Base-by-base conservation (phyloP, 176 grass and related monocot species). In the Zoysia pacifica region DNA sequence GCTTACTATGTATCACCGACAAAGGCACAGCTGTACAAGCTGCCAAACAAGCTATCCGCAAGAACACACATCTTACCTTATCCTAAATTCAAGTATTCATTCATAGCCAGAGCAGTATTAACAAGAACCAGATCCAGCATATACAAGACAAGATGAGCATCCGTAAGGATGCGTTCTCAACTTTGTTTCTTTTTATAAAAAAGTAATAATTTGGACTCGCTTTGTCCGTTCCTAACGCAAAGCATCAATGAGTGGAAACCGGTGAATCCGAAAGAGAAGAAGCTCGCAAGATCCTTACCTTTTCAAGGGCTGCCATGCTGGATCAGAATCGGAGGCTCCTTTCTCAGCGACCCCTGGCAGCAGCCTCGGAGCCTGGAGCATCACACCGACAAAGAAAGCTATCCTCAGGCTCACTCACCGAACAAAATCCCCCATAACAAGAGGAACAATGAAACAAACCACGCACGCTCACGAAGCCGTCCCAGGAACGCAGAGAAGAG, bases 261-360 rank as follows among this genome's bases (percentile, higher is more conserved):
- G 55, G 20, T 82, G 59, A 77, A 87, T 82, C 85, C 65, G 55
- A 18, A 65, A 49, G 56, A 77, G 43, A 40, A 13, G 58, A 40
- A 52, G 74, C 5, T 60, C 9, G n/a, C 38, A 42, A 69, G 73
- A 83, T 73, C 50, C 74, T 87, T 74, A 87, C 86, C 86, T 60
- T 87, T 87, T 78, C 59, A n/a, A 42, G 35, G 7, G 12, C 48
- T 11, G 4, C 18, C 48, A 14, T 12, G 0, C 42, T 18, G 50
- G 71, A 83, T 14, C 53, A 55, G 15, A 55, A 28, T 28, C 28
- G 28, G 28, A 28, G 36, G 65, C 40, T 48, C 49, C 43, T 62
- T 19, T 70, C 48, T 20, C 19, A 20, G 48, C 9, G 54, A 63
- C 38, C 65, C 55, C 81, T 28, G 62, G 78, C 72, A 16, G 47